Percentiles rank a stretch among this genome's conserved stretches.
Conservation (phyloP, 2,329 filamentous ascomycete species). For the Aspergillus ustus region DNA sequence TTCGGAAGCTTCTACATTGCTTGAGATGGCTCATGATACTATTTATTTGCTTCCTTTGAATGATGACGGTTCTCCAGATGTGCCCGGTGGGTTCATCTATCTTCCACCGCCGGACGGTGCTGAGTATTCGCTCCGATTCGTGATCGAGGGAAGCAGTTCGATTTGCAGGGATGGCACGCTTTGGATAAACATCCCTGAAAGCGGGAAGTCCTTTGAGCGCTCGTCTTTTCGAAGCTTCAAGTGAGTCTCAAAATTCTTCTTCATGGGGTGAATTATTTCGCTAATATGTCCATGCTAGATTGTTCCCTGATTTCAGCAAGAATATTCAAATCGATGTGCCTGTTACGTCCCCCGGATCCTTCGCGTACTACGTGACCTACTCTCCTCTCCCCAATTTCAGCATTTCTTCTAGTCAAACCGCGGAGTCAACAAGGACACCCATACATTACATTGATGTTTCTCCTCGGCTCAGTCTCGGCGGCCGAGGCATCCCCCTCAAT, state of each 20-base stretch:
- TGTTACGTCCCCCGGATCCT: slow-evolving; percentile 81
- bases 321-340: slow-evolving; percentile 88
- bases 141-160: slow-evolving; percentile 91
- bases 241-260: slow-evolving; percentile 56
- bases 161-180: slow-evolving; percentile 93
- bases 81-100: slow-evolving; percentile 90
- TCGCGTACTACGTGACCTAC: slow-evolving; percentile 93
- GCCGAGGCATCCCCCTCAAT: slow-evolving; percentile 76
- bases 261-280: slow-evolving; percentile 13
- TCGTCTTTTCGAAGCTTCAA: slow-evolving; percentile 84
- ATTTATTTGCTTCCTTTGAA: slow-evolving; percentile 83
- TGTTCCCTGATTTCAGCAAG: slow-evolving; percentile 90
- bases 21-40: slow-evolving; percentile 11
- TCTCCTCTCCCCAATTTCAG: slow-evolving; percentile 81
- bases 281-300: slow-evolving; percentile 49
- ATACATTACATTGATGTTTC: slow-evolving; percentile 94
- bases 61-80: slow-evolving; percentile 88
- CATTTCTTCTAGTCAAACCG: slow-evolving; percentile 55
- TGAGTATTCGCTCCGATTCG: slow-evolving; percentile 79
- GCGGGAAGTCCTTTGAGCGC: slow-evolving; percentile 75
- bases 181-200: slow-evolving; percentile 92
- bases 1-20: background rate
- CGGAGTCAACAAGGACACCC: slow-evolving; percentile 69
- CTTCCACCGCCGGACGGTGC: slow-evolving; percentile 77
- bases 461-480: slow-evolving; percentile 75